Evolutionary conservation across 768 basidiomycete genomes (phyloP), one percentile per base, ranked within the genome.

Genomic region (Imleria badia): DNA sequence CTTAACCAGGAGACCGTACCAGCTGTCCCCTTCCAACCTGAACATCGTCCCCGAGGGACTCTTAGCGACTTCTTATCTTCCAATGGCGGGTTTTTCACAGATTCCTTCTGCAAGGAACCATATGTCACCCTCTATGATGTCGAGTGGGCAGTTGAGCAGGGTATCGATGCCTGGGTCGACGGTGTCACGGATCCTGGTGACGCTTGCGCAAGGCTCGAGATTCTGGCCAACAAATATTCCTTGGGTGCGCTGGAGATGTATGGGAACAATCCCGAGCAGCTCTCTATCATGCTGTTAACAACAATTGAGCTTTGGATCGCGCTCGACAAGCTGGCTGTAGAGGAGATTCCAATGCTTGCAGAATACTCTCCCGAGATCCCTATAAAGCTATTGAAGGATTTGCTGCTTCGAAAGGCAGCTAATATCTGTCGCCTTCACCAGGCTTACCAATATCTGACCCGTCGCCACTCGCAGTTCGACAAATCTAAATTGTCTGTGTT

Each of bases 281-380:
- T 58, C 6, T 72, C 70, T 13, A 51, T 74, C 12, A 76, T 80
- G 70, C 59, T 81, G 36, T 64, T 82, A 39, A 75, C 75, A 7
- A 52, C 76, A 29, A 61, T 80, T 26, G 73, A 78, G 29, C 65
- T 82, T 15, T 82, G 80, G 81, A 66, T 76, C 1, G 76, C 73
- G 0, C 65, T 81, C 10, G 81, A 82, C 57, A 68, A 55, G n/a
- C 26, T 76, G 11, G 69, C 61, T 2, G 60, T 74, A 15, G 29
- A 42, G 10, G 62, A 68, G 20, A 62, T 66, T 35, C 75, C 79
- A 4, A 64, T 81, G 8, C 61, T 82, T 5, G 35, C 31, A 1
- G 62, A 74, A 6, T 82, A 78, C 51, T 74, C 78, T 6, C 80
- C 81, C 0, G 79, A 77, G 51, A 60, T 82, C 0, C 70, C 76